Percentiles rank a stretch among this genome's conserved stretches.
These are phyloP conservation scores for Vigna angularis DNA, from an alignment of 306 rosid genomes.

Conservation along the genomic window DNA sequence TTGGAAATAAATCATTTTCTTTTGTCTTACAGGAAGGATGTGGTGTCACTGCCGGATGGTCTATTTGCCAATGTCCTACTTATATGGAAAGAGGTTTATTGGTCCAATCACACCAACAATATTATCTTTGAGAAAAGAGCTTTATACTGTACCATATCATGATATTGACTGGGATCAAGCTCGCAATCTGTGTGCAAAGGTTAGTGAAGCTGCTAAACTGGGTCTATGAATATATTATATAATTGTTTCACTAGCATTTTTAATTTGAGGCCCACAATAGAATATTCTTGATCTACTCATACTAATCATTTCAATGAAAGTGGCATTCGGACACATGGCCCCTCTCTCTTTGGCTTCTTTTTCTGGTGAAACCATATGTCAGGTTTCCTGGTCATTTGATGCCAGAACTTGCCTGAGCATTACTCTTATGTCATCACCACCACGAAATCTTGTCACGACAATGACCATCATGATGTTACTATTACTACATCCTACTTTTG, in stretches of 20 bases:
- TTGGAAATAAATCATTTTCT: conserved; percentile 20
- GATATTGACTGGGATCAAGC: conserved; percentile 83
- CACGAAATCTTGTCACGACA: neutral
- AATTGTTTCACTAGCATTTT: conserved; percentile 35
- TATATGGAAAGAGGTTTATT: conserved; percentile 92
- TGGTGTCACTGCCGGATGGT: conserved; percentile 99
- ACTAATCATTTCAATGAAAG: neutral
- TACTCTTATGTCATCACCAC: conserved; percentile 17
- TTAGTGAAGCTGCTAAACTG: conserved; percentile 50
- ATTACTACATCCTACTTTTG: conserved; percentile 31
- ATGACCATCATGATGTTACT: neutral
- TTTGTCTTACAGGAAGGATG: conserved; percentile 79
- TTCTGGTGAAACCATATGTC: conserved; percentile 27
- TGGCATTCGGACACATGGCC: neutral
- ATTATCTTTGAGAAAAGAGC: conserved; percentile 84
- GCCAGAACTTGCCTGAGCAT: conserved; percentile 9
- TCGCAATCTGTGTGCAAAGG: conserved; percentile 91
- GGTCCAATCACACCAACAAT: conserved; percentile 83
- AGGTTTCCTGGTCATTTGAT: conserved; percentile 24
- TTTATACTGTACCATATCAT: conserved; percentile 71
- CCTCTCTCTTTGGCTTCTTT: conserved; percentile 21
- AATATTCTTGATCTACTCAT: conserved; percentile 22
- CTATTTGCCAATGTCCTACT: conserved; percentile 92
- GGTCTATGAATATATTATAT: conserved; percentile 7
- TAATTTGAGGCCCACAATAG: conserved; percentile 1